Base-by-base conservation (phyloP, 176 grass and related monocot species). In the Zoysia pacifica region DNA sequence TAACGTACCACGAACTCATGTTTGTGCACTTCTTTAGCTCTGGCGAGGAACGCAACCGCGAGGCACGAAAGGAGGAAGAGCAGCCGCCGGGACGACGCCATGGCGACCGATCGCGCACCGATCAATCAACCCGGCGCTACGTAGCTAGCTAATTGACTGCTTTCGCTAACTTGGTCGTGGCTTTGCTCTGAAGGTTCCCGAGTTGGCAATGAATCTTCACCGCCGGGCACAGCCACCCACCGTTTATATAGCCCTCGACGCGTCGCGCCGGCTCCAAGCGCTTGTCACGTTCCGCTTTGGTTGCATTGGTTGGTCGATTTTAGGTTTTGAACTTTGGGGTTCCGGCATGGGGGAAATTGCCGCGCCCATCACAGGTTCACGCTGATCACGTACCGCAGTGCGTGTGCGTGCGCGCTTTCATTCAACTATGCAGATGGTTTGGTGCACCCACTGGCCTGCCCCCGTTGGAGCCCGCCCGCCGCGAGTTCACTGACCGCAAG, bases 1-100 rank as follows among this genome's bases (percentile, higher is more conserved):
- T 70, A 54, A 86, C 87, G 37, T 88, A 97, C 93, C 73, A 93
- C 69, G 76, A 97, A 97, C 6, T 97, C 88, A 12, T 97, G 93
- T 44, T 91, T 15, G 53, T 93, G 93, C 59, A 89, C 88, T 93
- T 88, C 85, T 89, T 88, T 58, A 36, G 90, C 90, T 49, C 18
- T 16, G 65, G 51, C 84, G 70, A 82, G 54, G 13, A 67, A 7
- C 19, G 78, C 67, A 0, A 79, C 0, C 46, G 14, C 68, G 58
- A 87, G 77, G 68, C 59, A 62, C 2, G 71, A 63, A 72, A 86
- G 76, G 40, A 91, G 18, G 1, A 63, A 2, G 36, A 82, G 66
- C 13, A 70, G 13, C 73, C 67, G 2, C 46, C 44, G 44, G 37
- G 48, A 44, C 72, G 72, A 79, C 4, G 68, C 85, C 89, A 88